phyloP scores from a whole-genome alignment of 2,329 filamentous ascomycete genomes.

The Parafenestella ontariensis region DNA sequence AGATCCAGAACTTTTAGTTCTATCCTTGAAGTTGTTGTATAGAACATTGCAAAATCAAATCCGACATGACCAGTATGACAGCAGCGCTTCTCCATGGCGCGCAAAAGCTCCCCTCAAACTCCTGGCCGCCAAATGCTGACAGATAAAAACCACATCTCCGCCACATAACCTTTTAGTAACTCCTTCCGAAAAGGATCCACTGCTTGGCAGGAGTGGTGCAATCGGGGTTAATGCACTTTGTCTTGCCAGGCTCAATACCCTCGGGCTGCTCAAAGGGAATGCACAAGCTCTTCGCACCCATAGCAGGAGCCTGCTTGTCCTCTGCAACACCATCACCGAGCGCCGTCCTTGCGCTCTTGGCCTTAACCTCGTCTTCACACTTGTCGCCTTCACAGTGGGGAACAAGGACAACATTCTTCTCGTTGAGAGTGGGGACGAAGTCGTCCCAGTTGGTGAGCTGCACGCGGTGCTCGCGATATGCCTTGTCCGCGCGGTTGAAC shows the following conservation, averaged over 20 bases:
- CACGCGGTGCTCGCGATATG: conserved; percentile 82
- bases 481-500: conserved; percentile 74
- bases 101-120: conserved; percentile 22
- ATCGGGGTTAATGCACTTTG: conserved; percentile 90
- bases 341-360: conserved; percentile 80
- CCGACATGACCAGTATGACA: conserved; percentile 6
- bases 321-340: conserved; percentile 72
- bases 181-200: conserved; percentile 88
- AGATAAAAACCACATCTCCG: conserved; percentile 7
- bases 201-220: conserved; percentile 78
- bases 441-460: conserved; percentile 86
- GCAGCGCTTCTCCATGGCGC: conserved; percentile 15
- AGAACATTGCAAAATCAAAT: conserved; percentile 9
- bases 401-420: conserved; percentile 91
- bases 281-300: conserved; percentile 79
- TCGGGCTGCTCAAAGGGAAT: conserved; percentile 88
- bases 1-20: conserved; percentile 5
- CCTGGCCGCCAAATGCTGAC: conserved; percentile 29
- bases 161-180: conserved; percentile 40
- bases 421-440: conserved; percentile 87
- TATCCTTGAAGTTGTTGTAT: conserved; percentile 4
- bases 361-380: conserved; percentile 96
- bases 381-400: conserved; percentile 84
- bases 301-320: conserved; percentile 75
- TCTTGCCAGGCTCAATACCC: conserved; percentile 78